These are phyloP conservation scores for Boletus rufocinnamomeus DNA, from an alignment of 768 basidiomycete genomes.

Conservation along the genomic window DNA sequence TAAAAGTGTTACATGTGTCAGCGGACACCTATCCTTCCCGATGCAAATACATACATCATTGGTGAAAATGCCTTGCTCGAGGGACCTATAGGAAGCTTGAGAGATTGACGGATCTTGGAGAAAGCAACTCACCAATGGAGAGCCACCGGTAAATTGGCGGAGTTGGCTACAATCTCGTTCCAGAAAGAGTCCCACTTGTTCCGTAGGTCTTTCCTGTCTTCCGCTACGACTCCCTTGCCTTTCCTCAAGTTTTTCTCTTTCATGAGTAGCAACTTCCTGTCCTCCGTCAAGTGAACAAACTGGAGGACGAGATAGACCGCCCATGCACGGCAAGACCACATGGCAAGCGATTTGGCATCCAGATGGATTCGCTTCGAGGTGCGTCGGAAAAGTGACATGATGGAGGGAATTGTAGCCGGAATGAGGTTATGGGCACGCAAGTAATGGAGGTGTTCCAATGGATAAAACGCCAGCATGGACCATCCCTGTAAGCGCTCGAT, in stretches of 20 bases:
- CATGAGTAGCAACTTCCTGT: conserved; percentile 57
- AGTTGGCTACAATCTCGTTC: conserved; percentile 71
- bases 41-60: conserved; percentile 52
- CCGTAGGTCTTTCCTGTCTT: conserved; percentile 57
- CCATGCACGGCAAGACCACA: conserved; percentile 86
- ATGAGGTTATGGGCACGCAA: conserved; percentile 62
- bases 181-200: conserved; percentile 67
- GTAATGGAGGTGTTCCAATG: conserved; percentile 76
- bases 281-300: conserved; percentile 70
- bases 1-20: conserved; percentile 22
- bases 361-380: conserved; percentile 46
- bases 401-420: conserved; percentile 52
- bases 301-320: conserved; percentile 76
- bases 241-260: conserved; percentile 59
- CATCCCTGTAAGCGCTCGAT: conserved; percentile 77
- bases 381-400: conserved; percentile 44
- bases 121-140: conserved; percentile 68
- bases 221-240: conserved; percentile 51
- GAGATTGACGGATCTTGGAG: neutral
- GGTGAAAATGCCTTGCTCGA: conserved; percentile 64
- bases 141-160: conserved; percentile 79
- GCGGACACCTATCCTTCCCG: neutral
- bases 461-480: conserved; percentile 79
- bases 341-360: conserved; percentile 47
- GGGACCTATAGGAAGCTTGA: conserved; percentile 50